phyloP scores from a whole-genome alignment of 2,329 filamentous ascomycete genomes.

The Diaporthe amygdali region DNA sequence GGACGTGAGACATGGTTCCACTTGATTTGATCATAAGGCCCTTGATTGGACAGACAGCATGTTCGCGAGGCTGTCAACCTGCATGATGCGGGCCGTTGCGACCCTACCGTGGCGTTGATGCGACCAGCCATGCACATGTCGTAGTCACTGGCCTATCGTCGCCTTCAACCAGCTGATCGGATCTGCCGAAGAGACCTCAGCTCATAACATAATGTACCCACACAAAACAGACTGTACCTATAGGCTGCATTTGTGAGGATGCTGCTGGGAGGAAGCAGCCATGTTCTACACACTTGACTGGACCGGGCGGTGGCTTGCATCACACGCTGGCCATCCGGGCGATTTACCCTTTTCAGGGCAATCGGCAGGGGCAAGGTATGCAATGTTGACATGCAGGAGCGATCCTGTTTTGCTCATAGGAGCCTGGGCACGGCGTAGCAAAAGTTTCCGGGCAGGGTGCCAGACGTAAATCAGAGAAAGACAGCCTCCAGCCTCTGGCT shows the following conservation, averaged over 20 bases:
- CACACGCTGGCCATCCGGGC: background rate
- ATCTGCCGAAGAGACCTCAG: background rate
- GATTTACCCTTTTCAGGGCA: background rate
- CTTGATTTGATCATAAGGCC: background rate
- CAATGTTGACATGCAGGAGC: background rate
- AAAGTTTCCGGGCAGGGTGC: background rate
- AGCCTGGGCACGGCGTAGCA: background rate
- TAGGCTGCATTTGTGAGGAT: background rate
- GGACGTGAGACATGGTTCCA: background rate
- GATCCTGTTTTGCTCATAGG: background rate
- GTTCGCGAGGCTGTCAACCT: background rate
- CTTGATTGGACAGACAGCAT: background rate
- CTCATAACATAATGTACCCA: background rate
- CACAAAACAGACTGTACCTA: background rate
- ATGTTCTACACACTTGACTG: background rate
- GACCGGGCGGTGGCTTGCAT: background rate
- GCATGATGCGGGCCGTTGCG: constrained; percentile 4
- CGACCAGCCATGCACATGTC: background rate
- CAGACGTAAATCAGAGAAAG: too few relatives aligned
- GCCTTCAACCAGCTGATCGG: background rate
- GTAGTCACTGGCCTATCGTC: background rate
- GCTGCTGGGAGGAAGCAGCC: background rate
- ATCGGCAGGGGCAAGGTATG: background rate
- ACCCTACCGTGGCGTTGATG: background rate
- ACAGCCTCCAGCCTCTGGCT: background rate